phyloP scores from a whole-genome alignment of 2,329 filamentous ascomycete genomes.

The Chaetothyriales sp. region DNA sequence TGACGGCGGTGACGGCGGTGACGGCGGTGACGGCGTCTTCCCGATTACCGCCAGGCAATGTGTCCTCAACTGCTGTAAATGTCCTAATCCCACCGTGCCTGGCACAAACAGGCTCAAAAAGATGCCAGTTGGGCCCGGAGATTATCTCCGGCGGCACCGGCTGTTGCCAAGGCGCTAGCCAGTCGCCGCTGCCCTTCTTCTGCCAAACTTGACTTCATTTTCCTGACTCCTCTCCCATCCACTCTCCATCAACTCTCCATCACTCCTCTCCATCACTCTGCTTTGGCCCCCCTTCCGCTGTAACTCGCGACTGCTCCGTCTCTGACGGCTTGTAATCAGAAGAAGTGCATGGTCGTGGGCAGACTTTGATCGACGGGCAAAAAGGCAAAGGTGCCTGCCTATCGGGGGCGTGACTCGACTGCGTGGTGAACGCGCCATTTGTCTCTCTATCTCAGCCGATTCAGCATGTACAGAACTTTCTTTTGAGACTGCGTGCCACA shows the following conservation, averaged over 20 bases:
- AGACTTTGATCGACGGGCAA: not conserved
- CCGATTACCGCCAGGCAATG: slow-evolving; percentile 1
- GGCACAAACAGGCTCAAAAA: too few species aligned
- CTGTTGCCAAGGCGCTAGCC: not conserved
- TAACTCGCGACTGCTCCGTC: not conserved
- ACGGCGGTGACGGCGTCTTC: too few species aligned
- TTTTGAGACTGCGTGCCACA: not conserved
- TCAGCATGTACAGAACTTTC: not conserved
- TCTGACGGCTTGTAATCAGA: not conserved
- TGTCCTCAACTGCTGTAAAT: not conserved
- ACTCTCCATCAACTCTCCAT: not conserved
- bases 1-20: not conserved
- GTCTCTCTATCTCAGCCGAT: not conserved
- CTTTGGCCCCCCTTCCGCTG: not conserved
- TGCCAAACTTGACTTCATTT: not conserved
- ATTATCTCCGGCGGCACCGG: not conserved
- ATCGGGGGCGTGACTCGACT: too few species aligned
- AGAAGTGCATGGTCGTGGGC: not conserved
- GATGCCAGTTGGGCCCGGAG: not conserved
- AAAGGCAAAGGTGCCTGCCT: not conserved
- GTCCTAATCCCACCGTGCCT: too few species aligned
- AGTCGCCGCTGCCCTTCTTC: not conserved
- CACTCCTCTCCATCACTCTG: too few species aligned
- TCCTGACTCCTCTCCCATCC: not conserved
- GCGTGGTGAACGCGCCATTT: slow-evolving; percentile 1